A percentile compares a stretch with the other conserved stretches of the same genome.
Conservation (phyloP, 768 basidiomycete species). For the Lactifluus rugatus region DNA sequence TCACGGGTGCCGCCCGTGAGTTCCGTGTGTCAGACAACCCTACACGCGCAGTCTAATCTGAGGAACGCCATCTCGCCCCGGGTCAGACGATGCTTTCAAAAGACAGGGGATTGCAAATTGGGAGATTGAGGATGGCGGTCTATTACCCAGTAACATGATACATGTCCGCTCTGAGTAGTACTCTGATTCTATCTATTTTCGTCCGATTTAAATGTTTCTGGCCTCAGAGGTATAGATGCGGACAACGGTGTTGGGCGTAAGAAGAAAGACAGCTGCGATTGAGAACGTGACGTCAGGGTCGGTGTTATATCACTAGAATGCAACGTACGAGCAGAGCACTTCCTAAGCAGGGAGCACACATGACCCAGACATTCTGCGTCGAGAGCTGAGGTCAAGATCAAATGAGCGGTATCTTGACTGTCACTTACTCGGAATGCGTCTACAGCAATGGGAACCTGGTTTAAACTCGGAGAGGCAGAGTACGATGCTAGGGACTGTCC, state of each 20-base stretch:
- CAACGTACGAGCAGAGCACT: slow-evolving; percentile 14
- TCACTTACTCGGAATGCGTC: slow-evolving; percentile 14
- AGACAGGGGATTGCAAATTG: neutral
- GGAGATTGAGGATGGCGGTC: neutral
- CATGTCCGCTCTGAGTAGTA: neutral
- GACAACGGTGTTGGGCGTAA: slow-evolving; percentile 12
- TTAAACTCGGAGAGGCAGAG: neutral
- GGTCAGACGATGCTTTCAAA: neutral
- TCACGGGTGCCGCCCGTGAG: neutral
- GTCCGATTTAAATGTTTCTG: neutral
- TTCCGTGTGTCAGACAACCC: neutral
- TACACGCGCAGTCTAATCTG: neutral
- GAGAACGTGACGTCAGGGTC: slow-evolving; percentile 5
- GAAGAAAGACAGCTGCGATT: slow-evolving; percentile 14
- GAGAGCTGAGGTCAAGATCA: neutral
- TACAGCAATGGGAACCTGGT: slow-evolving; percentile 5
- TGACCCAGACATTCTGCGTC: slow-evolving; percentile 16
- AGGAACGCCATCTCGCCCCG: neutral
- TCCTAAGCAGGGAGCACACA: slow-evolving; percentile 20
- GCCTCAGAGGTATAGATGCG: neutral
- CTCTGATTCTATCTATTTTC: neutral
- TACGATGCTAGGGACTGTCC: neutral
- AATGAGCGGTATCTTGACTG: neutral
- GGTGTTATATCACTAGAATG: neutral
- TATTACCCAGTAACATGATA: neutral